phyloP scores from a whole-genome alignment of 306 rosid genomes.

The Lupinus albus region DNA sequence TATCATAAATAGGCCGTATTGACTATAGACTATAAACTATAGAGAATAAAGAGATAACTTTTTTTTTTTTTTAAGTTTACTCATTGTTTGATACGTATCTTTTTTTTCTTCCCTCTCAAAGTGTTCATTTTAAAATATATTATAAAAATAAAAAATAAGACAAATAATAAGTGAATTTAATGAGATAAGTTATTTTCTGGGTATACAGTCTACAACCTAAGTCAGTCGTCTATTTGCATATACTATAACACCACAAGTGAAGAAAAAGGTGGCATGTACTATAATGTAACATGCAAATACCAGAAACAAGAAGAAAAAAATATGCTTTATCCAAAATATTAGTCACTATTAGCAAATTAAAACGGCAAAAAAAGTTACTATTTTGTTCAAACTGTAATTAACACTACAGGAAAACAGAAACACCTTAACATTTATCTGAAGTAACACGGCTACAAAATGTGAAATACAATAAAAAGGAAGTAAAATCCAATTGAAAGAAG shows the following conservation, averaged over 20 bases:
- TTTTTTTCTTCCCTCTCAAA: no score
- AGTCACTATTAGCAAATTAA: conserved; percentile 14
- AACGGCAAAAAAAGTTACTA: not conserved
- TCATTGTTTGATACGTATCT: no score
- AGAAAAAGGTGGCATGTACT: not conserved
- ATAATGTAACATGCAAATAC: not conserved
- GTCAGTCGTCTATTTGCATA: not conserved
- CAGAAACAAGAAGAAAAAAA: not conserved
- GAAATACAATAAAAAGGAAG: not conserved
- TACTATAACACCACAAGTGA: not conserved
- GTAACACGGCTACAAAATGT: conserved; percentile 41
- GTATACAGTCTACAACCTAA: no score
- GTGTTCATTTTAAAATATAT: no score
- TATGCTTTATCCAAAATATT: conserved; percentile 26
- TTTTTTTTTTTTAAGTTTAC: no score
- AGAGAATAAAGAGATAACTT: no score
- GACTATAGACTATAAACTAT: no score
- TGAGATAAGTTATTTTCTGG: no score
- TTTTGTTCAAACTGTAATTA: conserved; percentile 1
- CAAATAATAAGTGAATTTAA: no score
- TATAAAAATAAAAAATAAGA: no score
- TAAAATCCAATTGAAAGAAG: conserved; percentile 29
- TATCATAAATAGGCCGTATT: no score
- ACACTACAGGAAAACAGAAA: conserved; percentile 24
- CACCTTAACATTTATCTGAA: conserved; percentile 15